phyloP scores from a whole-genome alignment of 768 basidiomycete species.

The Leucogyrophana mollusca region DNA sequence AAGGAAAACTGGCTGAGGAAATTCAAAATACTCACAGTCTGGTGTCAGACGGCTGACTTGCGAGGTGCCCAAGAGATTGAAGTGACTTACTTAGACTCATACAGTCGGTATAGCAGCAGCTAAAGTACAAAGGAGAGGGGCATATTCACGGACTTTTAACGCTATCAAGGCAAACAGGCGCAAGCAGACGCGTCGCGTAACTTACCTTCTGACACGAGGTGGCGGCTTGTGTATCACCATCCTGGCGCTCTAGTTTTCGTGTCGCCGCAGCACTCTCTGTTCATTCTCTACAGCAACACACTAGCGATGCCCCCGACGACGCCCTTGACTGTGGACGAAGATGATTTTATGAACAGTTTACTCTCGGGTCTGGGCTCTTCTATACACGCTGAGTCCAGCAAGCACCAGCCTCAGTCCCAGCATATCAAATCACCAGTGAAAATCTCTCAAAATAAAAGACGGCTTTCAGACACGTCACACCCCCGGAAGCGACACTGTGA shows the following conservation, averaged over 20 bases:
- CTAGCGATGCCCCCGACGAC: slow-evolving; percentile 34
- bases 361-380: slow-evolving; percentile 49
- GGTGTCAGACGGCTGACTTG: too few species aligned
- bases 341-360: slow-evolving; percentile 55
- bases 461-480: slow-evolving; percentile 20
- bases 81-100: too few species aligned
- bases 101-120: too few species aligned
- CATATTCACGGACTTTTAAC: slow-evolving; percentile 1
- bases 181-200: slow-evolving; percentile 8
- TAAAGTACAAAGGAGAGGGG: too few species aligned
- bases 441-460: slow-evolving; percentile 12
- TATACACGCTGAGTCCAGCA: slow-evolving; percentile 30
- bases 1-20: too few species aligned
- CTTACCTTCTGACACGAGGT: too few species aligned
- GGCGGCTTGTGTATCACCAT: too few species aligned
- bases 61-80: too few species aligned
- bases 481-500: slow-evolving; percentile 9
- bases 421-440: slow-evolving; percentile 7
- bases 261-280: too few species aligned
- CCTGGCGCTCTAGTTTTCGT: too few species aligned
- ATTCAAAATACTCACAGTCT: too few species aligned
- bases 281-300: too few species aligned
- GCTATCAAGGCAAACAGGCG: background rate
- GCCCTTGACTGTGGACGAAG: slow-evolving; percentile 47
- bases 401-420: slow-evolving; percentile 28